Evolutionary conservation across 345 rosid species (phyloP).

Genomic region (Microcos paniculata): DNA sequence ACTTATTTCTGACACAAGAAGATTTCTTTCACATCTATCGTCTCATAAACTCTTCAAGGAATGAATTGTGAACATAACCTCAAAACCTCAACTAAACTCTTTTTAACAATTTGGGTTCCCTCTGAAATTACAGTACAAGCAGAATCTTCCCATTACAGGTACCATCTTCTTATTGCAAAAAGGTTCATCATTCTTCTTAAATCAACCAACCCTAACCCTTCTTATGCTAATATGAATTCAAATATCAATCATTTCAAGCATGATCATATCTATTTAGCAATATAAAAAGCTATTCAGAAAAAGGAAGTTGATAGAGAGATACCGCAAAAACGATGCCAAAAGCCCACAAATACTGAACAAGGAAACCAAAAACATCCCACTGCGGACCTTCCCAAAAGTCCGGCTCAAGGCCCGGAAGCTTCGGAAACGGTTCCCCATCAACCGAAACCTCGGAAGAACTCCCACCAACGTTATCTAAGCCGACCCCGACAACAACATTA

Average conservation of each 20-base stretch:
- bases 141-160: neutral
- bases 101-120: neutral
- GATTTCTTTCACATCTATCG: neutral
- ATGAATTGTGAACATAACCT: neutral
- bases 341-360: slow-evolving; percentile 88
- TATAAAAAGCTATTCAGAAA: neutral
- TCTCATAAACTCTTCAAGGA: neutral
- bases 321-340: slow-evolving; percentile 85
- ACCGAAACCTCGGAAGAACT: slow-evolving; percentile 2
- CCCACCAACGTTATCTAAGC: slow-evolving; percentile 23
- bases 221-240: neutral
- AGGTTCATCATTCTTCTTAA: neutral
- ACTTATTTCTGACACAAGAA: neutral
- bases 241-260: neutral
- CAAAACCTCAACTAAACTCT: neutral
- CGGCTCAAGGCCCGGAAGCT: slow-evolving; percentile 60
- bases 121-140: neutral
- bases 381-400: slow-evolving; percentile 82
- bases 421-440: slow-evolving; percentile 42
- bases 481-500: slow-evolving; percentile 20
- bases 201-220: neutral
- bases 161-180: too few relatives aligned
- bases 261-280: neutral
- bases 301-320: neutral
- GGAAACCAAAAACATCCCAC: slow-evolving; percentile 85